A percentile compares a stretch with the other conserved stretches of the same genome.
Conservation (phyloP, 257 asterid species). For the Solanum sejunctum region DNA sequence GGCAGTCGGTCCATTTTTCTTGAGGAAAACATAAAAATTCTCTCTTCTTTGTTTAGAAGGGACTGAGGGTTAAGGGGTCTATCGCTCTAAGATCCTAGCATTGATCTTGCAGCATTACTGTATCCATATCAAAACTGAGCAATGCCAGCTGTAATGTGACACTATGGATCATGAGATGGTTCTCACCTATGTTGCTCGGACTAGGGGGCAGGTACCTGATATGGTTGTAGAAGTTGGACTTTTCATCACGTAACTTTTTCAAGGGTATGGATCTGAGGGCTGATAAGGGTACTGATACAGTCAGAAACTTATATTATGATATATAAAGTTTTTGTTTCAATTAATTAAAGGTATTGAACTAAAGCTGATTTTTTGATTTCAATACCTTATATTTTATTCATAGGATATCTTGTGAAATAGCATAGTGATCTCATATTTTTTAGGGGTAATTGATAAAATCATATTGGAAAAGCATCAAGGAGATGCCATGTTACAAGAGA, state of each 20-base stretch:
- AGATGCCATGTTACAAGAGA: too few relatives aligned
- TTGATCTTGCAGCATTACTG: neutral
- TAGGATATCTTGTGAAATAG: neutral
- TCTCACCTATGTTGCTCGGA: neutral
- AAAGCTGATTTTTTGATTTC: neutral
- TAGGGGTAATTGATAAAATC: too few relatives aligned
- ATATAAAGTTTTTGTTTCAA: neutral
- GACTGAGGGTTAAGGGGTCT: neutral
- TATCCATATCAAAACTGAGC: neutral
- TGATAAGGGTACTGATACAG: neutral
- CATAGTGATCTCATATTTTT: neutral
- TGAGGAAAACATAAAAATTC: neutral
- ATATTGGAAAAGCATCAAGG: too few relatives aligned
- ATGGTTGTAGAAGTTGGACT: neutral
- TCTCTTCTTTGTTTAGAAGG: neutral
- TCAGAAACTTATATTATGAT: neutral
- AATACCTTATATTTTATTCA: neutral
- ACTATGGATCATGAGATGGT: neutral
- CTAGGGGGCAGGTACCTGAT: neutral
- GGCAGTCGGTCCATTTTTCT: neutral
- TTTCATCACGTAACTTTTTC: neutral
- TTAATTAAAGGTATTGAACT: neutral
- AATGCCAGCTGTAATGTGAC: neutral
- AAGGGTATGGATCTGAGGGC: neutral
- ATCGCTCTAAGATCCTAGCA: neutral